Evolutionary conservation across 169 alveolate species (phyloP), one percentile per base, ranked within the genome.

Genomic region (Plasmodium relictum): DNA sequence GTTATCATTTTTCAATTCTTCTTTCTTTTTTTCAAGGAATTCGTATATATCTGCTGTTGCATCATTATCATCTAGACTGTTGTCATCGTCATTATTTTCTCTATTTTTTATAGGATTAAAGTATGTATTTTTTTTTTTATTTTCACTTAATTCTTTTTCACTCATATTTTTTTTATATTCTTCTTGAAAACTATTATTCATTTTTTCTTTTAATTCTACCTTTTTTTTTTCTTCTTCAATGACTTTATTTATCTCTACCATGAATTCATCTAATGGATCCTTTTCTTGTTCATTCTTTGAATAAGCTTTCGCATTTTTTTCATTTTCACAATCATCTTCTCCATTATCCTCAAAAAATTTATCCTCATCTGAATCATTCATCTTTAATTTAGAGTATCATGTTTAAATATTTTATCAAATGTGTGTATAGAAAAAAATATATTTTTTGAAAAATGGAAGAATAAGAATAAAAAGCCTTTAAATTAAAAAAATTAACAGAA

Each of bases 31-130:
- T 26, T 83, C 91, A 3, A 83, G 22, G 56, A 68, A 83, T 42
- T 66, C 91, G 31, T 83, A 83, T n/a, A 83, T 83, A 68, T 83
- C 91, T 2, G 91, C 91, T 10, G 91, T 83, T 26, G 45, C 91
- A 52, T 83, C 85, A 45, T 83, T 83, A 48, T 83, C 91, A 83
- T 83, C 91, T n/a, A 83, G 62, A 22, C 85, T 68, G 39, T 68
- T 72, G 12, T 76, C 88, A 62, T 63, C 73, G 12, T 45, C 20
- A n/a, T 24, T 20, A 20, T 16, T 5, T 24, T 50, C 69, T 18
- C 24, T 31, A 10, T 52, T n/a, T 10, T 31, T 65, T 22, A 1
- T 31, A 2, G 39, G 3, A 31, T 31, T 31, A 31, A 31, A 31
- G 39, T 31, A 31, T 31, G 39, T 50, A 48, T 18, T 10, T 14